These are phyloP conservation scores for Linderniella brevidens DNA, from an alignment of 257 asterid species.

Conservation along the genomic window DNA sequence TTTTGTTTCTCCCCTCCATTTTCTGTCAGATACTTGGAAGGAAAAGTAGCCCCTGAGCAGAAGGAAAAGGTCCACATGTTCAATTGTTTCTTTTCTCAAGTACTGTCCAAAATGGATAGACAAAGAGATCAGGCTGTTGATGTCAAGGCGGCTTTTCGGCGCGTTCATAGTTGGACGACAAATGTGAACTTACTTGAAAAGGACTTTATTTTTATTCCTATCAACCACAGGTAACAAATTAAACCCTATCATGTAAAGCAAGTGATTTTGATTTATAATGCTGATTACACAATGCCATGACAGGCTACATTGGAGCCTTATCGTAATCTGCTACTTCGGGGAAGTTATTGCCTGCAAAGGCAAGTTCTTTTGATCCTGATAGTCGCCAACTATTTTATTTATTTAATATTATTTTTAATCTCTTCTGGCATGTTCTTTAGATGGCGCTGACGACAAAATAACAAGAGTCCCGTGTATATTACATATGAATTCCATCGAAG, in stretches of 20 bases:
- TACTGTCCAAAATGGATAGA: slow-evolving; percentile 88
- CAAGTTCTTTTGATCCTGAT: slow-evolving; percentile 28
- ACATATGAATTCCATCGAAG: slow-evolving; percentile 51
- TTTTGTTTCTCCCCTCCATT: background rate
- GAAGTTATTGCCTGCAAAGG: slow-evolving; percentile 56
- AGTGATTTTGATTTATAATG: background rate
- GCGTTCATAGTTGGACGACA: slow-evolving; percentile 84
- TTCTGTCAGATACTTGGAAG: slow-evolving; percentile 57
- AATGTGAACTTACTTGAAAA: slow-evolving; percentile 74
- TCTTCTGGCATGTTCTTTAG: slow-evolving; percentile 14
- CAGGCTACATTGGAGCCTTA: slow-evolving; percentile 95
- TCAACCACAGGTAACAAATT: slow-evolving; percentile 67
- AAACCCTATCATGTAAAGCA: background rate
- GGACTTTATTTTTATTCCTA: slow-evolving; percentile 83
- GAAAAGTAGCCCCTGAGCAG: slow-evolving; percentile 31
- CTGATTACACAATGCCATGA: slow-evolving; percentile 17
- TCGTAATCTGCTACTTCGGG: slow-evolving; percentile 77
- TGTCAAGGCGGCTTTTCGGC: slow-evolving; percentile 6
- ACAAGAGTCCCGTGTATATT: slow-evolving; percentile 43
- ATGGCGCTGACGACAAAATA: slow-evolving; percentile 18
- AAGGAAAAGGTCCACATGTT: slow-evolving; percentile 66
- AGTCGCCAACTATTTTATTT: background rate
- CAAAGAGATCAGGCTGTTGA: slow-evolving; percentile 76
- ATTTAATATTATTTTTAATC: too few relatives aligned
- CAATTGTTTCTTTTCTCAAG: slow-evolving; percentile 87